phyloP scores from a whole-genome alignment of 164 flowering plant genomes.

The Umbellularia californica region DNA sequence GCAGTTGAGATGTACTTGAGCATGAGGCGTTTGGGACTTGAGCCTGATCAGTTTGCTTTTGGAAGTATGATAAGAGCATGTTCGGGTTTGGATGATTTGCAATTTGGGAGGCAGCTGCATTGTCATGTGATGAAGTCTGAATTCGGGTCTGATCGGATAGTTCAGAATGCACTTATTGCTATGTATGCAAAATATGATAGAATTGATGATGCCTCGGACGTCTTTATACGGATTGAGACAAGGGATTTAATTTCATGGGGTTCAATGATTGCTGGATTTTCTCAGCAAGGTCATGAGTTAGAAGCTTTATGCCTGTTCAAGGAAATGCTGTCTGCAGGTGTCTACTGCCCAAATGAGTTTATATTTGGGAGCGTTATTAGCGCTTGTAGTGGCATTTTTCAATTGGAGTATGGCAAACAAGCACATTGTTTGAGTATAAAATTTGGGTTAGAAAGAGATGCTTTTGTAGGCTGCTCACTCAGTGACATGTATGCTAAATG shows the following conservation, averaged over 20 bases:
- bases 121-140: conserved; percentile 46
- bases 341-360: conserved; percentile 49
- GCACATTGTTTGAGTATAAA: conserved; percentile 57
- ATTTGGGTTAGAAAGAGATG: conserved; percentile 44
- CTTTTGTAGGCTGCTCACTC: conserved; percentile 60
- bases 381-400: conserved; percentile 48
- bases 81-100: conserved; percentile 28
- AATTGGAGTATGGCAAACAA: conserved; percentile 50
- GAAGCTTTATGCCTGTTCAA: conserved; percentile 48
- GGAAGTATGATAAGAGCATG: conserved; percentile 55
- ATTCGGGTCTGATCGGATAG: conserved; percentile 34
- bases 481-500: conserved; percentile 76
- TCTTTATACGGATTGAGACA: conserved; percentile 32
- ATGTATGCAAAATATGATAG: conserved; percentile 52
- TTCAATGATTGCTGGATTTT: conserved; percentile 58
- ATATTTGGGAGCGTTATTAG: conserved; percentile 64
- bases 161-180: conserved; percentile 61
- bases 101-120: conserved; percentile 57
- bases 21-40: conserved; percentile 43
- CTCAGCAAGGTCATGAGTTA: conserved; percentile 46
- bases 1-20: conserved; percentile 39
- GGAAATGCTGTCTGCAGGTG: conserved; percentile 41
- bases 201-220: conserved; percentile 37
- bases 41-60: conserved; percentile 57
- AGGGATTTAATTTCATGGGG: conserved; percentile 74